These are phyloP conservation scores for Bauhinia variegata DNA, from an alignment of 306 rosid species.

Conservation along the genomic window DNA sequence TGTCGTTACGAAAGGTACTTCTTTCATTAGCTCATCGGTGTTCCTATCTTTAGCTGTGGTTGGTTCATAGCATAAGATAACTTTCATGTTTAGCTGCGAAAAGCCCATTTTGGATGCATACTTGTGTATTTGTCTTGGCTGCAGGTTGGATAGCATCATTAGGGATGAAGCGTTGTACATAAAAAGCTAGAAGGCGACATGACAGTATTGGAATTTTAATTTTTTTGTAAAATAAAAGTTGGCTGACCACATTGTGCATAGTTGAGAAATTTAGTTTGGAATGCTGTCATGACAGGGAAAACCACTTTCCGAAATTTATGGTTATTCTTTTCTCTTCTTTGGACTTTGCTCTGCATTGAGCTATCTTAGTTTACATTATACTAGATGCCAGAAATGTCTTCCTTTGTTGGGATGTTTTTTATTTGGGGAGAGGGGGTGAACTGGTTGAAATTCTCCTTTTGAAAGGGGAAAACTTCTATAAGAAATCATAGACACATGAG, in stretches of 20 bases:
- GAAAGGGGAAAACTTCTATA: not conserved
- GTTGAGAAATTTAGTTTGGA: slow-evolving; percentile 36
- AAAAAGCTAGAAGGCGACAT: slow-evolving; percentile 42
- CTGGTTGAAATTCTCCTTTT: not conserved
- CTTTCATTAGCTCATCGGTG: no score
- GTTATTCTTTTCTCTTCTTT: not conserved
- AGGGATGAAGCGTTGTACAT: slow-evolving; percentile 49
- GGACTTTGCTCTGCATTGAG: not conserved
- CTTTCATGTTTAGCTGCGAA: no score
- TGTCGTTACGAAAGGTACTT: no score
- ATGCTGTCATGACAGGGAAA: slow-evolving; percentile 33
- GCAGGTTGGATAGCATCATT: slow-evolving; percentile 55
- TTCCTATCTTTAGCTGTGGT: no score
- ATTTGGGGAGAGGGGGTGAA: no score
- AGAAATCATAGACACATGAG: no score
- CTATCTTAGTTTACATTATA: not conserved
- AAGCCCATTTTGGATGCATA: not conserved
- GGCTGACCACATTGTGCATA: slow-evolving; percentile 36
- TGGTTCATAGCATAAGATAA: no score
- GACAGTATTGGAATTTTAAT: slow-evolving; percentile 23
- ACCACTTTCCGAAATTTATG: slow-evolving; percentile 25
- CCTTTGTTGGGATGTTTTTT: no score
- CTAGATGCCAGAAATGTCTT: slow-evolving; percentile 21
- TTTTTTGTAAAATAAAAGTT: slow-evolving; percentile 33
- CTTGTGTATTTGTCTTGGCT: slow-evolving; percentile 29